Conservation (phyloP, 495 filamentous ascomycete genomes). For the Aspergillus asperescens region DNA sequence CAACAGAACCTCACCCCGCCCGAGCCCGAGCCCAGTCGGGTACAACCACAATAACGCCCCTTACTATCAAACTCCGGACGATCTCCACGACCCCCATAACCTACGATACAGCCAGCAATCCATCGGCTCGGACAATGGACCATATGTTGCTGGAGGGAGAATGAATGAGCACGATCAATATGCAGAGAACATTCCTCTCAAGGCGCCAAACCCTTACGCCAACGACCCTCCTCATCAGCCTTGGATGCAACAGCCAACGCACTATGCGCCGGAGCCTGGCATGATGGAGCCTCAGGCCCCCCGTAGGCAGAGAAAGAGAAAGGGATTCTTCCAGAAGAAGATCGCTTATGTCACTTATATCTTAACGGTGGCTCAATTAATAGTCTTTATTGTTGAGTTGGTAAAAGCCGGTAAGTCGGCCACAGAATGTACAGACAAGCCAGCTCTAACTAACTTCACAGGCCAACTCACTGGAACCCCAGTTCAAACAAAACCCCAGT, state of each 20-base stretch:
- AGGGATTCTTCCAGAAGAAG: slow-evolving; percentile 52
- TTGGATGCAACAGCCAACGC: slow-evolving; percentile 43
- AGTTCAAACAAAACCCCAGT: slow-evolving; percentile 76
- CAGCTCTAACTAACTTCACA: slow-evolving; percentile 17
- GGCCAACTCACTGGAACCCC: slow-evolving; percentile 51
- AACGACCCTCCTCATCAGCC: slow-evolving; percentile 26
- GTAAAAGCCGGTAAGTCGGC: slow-evolving; percentile 64
- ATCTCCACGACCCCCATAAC: slow-evolving; percentile 29
- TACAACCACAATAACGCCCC: slow-evolving; percentile 24
- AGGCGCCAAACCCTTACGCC: slow-evolving; percentile 29
- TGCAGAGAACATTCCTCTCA: slow-evolving; percentile 49
- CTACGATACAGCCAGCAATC: slow-evolving; percentile 40
- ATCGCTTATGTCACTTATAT: slow-evolving; percentile 80
- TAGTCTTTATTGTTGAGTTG: slow-evolving; percentile 87
- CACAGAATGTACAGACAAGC: neutral
- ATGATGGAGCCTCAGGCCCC: slow-evolving; percentile 21
- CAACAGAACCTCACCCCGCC: slow-evolving; percentile 22
- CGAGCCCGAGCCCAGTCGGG: slow-evolving; percentile 25
- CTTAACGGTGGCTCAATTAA: slow-evolving; percentile 70
- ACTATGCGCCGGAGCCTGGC: slow-evolving; percentile 34
- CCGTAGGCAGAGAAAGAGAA: slow-evolving; percentile 26
- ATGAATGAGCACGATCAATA: slow-evolving; percentile 40
- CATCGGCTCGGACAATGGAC: slow-evolving; percentile 32
- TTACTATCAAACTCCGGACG: slow-evolving; percentile 23
- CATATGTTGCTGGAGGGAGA: slow-evolving; percentile 30